Evolutionary conservation across 2,329 filamentous ascomycete species (phyloP).

Genomic region (Thermothelomyces thermophilus): DNA sequence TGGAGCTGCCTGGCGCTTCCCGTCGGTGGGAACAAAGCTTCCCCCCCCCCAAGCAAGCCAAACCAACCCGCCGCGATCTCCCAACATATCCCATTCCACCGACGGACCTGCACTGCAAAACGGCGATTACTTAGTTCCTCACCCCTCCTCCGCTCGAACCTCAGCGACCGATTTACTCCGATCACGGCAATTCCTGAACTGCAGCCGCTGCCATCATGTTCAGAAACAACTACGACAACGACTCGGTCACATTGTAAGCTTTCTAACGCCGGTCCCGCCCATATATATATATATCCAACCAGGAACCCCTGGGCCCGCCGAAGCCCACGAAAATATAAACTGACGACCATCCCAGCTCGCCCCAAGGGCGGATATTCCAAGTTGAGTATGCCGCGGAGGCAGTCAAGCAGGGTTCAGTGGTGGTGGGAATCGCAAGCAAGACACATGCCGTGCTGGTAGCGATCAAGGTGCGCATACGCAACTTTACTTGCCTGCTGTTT

Average conservation of each 20-base stretch:
- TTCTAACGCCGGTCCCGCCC: conserved; percentile 29
- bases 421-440: conserved; percentile 95
- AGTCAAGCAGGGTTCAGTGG: conserved; percentile 97
- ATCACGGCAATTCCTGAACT: not conserved
- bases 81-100: conserved; percentile 1
- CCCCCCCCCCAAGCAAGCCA: no score
- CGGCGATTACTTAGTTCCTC: not conserved
- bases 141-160: not conserved
- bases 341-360: conserved; percentile 58
- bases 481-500: not conserved
- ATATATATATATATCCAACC: no score
- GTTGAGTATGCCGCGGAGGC: conserved; percentile 98
- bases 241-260: conserved; percentile 95
- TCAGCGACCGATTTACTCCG: not conserved
- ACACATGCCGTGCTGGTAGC: conserved; percentile 94
- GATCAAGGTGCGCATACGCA: conserved; percentile 76
- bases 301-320: no score
- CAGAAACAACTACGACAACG: conserved; percentile 99
- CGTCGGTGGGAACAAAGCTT: conserved; percentile 16
- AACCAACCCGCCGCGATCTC: not conserved
- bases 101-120: conserved; percentile 2
- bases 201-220: conserved; percentile 63
- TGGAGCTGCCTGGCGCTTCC: conserved; percentile 24
- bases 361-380: conserved; percentile 98
- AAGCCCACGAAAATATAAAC: no score